A percentile compares a stretch with the other conserved stretches of the same genome.
Conservation (phyloP, 2,329 filamentous ascomycete genomes). For the Metarhizium humberi region DNA sequence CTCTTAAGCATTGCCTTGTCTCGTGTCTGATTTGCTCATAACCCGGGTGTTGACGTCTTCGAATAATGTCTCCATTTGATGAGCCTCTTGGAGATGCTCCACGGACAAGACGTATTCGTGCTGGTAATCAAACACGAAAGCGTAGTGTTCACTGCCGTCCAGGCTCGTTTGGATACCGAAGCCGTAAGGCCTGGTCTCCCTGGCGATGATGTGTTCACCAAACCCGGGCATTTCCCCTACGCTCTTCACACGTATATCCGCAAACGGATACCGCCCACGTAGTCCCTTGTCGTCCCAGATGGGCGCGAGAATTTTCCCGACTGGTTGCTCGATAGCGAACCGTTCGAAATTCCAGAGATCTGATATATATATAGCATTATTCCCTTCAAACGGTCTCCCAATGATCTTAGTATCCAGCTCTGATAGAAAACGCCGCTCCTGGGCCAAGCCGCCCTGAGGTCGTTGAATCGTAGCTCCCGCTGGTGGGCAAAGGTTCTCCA, state of each 20-base stretch:
- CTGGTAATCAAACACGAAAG: background rate
- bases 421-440: background rate
- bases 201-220: background rate
- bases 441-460: background rate
- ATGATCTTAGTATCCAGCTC: background rate
- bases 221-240: background rate
- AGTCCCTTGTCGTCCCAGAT: background rate
- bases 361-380: background rate
- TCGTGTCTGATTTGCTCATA: background rate
- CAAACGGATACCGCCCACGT: background rate
- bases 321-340: background rate
- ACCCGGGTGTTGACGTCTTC: constrained; percentile 6
- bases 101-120: background rate
- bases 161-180: background rate
- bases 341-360: background rate
- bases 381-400: background rate
- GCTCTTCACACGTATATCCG: background rate
- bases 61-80: constrained; percentile 8
- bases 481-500: constrained; percentile 8
- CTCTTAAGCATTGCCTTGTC: background rate
- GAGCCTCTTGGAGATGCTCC: background rate
- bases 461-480: background rate
- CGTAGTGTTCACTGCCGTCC: background rate
- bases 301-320: background rate
- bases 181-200: background rate